These are phyloP conservation scores for Barnettozyma botsteinii DNA, from an alignment of 805 yeast species.

Conservation along the genomic window DNA sequence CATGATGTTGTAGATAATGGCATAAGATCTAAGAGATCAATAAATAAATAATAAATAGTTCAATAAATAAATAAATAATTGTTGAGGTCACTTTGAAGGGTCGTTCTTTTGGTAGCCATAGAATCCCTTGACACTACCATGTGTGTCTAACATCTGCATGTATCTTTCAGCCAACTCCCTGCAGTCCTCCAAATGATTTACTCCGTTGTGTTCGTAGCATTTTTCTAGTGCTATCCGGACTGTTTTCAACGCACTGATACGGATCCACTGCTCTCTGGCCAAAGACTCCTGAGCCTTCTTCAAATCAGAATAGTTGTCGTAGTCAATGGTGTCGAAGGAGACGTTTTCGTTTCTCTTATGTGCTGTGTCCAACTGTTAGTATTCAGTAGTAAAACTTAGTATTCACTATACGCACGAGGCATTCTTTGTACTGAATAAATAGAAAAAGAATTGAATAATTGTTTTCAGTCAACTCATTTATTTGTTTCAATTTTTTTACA, in stretches of 20 bases:
- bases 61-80: slow-evolving; percentile 1
- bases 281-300: slow-evolving; percentile 71
- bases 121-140: slow-evolving; percentile 63
- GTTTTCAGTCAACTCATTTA: too few species aligned
- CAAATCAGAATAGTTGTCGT: slow-evolving; percentile 56
- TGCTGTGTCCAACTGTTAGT: slow-evolving; percentile 14
- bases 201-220: slow-evolving; percentile 57
- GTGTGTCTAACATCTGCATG: slow-evolving; percentile 63
- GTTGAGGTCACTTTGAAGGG: slow-evolving; percentile 52
- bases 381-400: background rate
- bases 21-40: slow-evolving; percentile 4
- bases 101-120: slow-evolving; percentile 87
- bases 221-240: slow-evolving; percentile 70
- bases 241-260: slow-evolving; percentile 58
- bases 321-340: slow-evolving; percentile 79
- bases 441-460: too few species aligned
- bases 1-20: too few species aligned
- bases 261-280: slow-evolving; percentile 75
- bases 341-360: slow-evolving; percentile 62
- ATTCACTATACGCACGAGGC: background rate
- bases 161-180: slow-evolving; percentile 71
- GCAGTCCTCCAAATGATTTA: slow-evolving; percentile 74
- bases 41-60: slow-evolving; percentile 5
- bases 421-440: background rate
- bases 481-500: too few species aligned